Percentiles rank a stretch among this genome's conserved stretches.
Conservation (phyloP, 2,329 filamentous ascomycete genomes). For the Lachnellula cervina region DNA sequence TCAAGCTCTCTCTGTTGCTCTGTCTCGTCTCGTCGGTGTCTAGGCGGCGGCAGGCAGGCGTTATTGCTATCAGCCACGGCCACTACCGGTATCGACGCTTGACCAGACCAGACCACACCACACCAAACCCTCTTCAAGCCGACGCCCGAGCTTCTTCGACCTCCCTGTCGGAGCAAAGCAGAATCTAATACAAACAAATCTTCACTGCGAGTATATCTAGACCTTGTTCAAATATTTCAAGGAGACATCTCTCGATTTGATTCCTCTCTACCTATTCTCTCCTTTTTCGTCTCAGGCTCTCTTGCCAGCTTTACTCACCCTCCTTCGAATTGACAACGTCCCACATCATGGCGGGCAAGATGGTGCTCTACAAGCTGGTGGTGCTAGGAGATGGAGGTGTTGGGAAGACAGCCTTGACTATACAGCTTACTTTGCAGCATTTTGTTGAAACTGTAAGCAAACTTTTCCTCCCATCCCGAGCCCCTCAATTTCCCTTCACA, state of each 20-base stretch:
- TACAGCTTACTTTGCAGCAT: constrained; percentile 95
- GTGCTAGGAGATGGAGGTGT: constrained; percentile 92
- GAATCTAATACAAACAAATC: constrained; percentile 2
- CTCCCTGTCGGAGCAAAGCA: not conserved
- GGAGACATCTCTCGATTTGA: not conserved
- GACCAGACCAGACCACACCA: not conserved
- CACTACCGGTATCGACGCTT: not conserved
- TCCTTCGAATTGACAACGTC: constrained; percentile 5
- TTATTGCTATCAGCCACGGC: constrained; percentile 1
- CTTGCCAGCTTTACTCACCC: constrained; percentile 10
- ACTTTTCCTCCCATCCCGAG: not conserved
- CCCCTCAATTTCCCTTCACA: not conserved
- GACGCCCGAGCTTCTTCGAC: constrained; percentile 12
- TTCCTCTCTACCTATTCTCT: not conserved
- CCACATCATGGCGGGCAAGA: constrained; percentile 73
- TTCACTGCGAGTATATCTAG: not conserved
- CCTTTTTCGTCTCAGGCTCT: constrained; percentile 6
- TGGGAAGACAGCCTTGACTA: constrained; percentile 89
- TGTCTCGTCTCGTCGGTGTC: not conserved
- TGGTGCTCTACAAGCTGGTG: constrained; percentile 95
- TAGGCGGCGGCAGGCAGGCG: not conserved
- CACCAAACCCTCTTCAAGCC: not conserved
- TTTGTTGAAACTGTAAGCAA: constrained; percentile 82
- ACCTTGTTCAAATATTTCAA: not conserved
- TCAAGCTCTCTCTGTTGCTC: not conserved